These are phyloP conservation scores for Cryphonectria carpinicola DNA, from an alignment of 2,329 filamentous ascomycete genomes.

Conservation along the genomic window DNA sequence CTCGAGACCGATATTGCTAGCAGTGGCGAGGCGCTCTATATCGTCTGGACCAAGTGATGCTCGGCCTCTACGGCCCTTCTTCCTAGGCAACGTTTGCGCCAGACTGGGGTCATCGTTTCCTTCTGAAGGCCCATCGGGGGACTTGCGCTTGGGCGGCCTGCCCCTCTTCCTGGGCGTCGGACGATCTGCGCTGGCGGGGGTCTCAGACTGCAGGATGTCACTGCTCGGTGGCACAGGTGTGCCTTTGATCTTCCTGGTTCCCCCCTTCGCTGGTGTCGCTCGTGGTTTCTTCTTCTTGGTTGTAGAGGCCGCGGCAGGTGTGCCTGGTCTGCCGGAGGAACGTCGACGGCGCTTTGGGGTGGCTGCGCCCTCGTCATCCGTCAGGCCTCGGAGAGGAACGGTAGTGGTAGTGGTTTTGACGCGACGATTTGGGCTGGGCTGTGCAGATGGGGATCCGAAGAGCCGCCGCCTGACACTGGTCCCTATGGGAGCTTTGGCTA, in stretches of 20 bases:
- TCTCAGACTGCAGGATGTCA: conserved; percentile 22
- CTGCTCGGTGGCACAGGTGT: conserved; percentile 19
- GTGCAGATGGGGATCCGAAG: conserved; percentile 50
- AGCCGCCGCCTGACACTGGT: conserved; percentile 42
- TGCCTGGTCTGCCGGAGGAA: conserved; percentile 55
- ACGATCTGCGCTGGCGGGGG: conserved; percentile 9
- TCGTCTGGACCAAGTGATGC: conserved; percentile 33
- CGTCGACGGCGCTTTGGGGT: conserved; percentile 51
- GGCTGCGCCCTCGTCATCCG: conserved; percentile 46
- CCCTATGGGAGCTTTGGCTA: conserved; percentile 18
- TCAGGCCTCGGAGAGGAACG: conserved; percentile 52
- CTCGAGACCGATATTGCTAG: neutral
- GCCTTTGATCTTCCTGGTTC: conserved; percentile 32
- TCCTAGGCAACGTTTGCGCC: conserved; percentile 34
- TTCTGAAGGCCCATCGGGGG: conserved; percentile 20
- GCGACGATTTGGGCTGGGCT: conserved; percentile 41
- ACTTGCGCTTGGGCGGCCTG: conserved; percentile 26
- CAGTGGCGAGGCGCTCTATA: conserved; percentile 32
- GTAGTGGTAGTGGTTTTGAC: conserved; percentile 51
- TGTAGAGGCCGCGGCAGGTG: conserved; percentile 47
- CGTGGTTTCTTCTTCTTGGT: conserved; percentile 50
- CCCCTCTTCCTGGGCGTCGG: conserved; percentile 38
- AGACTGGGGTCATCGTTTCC: conserved; percentile 35
- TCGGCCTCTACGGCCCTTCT: conserved; percentile 39
- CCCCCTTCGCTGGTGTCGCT: conserved; percentile 48